phyloP scores from a whole-genome alignment of 2,329 filamentous ascomycete genomes.

The Cercospora janseana region DNA sequence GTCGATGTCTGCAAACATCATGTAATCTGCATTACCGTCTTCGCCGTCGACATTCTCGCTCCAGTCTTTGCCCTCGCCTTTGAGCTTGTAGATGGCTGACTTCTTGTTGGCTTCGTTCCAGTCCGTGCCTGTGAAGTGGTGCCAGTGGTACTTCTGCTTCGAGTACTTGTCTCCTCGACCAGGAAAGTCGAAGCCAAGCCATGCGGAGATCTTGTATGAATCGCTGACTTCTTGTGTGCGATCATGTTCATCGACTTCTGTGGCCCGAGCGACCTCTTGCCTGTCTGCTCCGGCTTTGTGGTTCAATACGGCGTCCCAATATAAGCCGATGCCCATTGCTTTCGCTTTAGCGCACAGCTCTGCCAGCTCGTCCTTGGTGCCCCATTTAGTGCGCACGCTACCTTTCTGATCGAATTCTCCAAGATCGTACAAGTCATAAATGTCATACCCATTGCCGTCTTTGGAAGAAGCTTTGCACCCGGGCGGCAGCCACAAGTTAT shows the following conservation, averaged over 20 bases:
- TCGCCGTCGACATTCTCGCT: slow-evolving; percentile 59
- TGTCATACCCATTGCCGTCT: slow-evolving; percentile 58
- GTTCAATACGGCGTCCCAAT: slow-evolving; percentile 70
- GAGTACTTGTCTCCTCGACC: slow-evolving; percentile 61
- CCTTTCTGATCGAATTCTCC: slow-evolving; percentile 72
- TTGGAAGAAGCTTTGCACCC: slow-evolving; percentile 62
- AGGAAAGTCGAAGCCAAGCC: slow-evolving; percentile 65
- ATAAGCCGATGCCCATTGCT: slow-evolving; percentile 55
- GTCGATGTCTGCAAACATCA: slow-evolving; percentile 71
- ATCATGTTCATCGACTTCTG: slow-evolving; percentile 56
- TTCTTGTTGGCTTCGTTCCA: slow-evolving; percentile 57
- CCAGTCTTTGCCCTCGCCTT: slow-evolving; percentile 56
- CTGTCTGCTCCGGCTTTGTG: slow-evolving; percentile 67
- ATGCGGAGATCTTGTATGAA: slow-evolving; percentile 58
- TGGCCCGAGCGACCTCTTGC: slow-evolving; percentile 59
- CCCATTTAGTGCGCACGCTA: slow-evolving; percentile 63
- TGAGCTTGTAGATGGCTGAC: slow-evolving; percentile 63
- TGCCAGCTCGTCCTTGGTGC: slow-evolving; percentile 59
- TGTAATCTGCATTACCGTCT: slow-evolving; percentile 60
- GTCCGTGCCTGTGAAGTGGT: slow-evolving; percentile 66
- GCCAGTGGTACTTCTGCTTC: slow-evolving; percentile 61
- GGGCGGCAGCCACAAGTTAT: slow-evolving; percentile 66
- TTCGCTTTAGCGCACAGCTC: slow-evolving; percentile 53
- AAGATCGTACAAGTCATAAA: slow-evolving; percentile 57
- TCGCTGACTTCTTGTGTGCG: slow-evolving; percentile 22